A percentile compares a stretch with the other conserved stretches of the same genome.
Conservation (phyloP, 495 filamentous ascomycete genomes). For the Aspergillus coremiiformis region DNA sequence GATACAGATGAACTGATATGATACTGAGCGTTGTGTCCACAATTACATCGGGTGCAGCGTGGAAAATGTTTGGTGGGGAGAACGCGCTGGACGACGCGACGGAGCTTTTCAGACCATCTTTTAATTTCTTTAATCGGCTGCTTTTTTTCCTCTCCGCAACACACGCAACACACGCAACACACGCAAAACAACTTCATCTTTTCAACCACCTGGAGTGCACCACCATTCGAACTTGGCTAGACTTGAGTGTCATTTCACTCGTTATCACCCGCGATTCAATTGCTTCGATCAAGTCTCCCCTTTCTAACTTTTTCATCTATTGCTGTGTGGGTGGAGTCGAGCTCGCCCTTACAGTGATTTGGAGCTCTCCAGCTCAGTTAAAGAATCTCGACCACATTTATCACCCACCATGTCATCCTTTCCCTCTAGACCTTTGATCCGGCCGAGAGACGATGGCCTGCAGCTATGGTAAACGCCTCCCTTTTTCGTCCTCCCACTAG, state of each 20-base stretch:
- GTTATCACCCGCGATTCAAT: not conserved
- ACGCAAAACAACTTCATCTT: not conserved
- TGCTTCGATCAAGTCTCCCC: not conserved
- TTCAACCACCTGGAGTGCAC: not conserved
- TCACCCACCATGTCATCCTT: constrained; percentile 31
- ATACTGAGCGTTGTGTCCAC: not conserved
- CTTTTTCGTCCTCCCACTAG: not conserved
- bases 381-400: constrained; percentile 4
- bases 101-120: not conserved
- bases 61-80: constrained; percentile 1
- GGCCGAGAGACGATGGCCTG: constrained; percentile 38
- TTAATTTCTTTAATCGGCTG: constrained; percentile 1
- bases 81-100: constrained; percentile 21
- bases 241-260: not conserved
- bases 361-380: constrained; percentile 1
- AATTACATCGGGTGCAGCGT: not conserved
- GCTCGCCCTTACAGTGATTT: not conserved
- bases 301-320: not conserved
- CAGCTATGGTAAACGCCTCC: constrained; percentile 43
- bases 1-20: not conserved
- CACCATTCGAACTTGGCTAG: not conserved
- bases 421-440: constrained; percentile 32
- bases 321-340: not conserved
- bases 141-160: constrained; percentile 15
- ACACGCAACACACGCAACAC: too few relatives aligned